Percentiles rank a stretch among this genome's conserved stretches.
Conservation (phyloP, 1,284 basidiomycete genomes). For the Marasmius oreades region DNA sequence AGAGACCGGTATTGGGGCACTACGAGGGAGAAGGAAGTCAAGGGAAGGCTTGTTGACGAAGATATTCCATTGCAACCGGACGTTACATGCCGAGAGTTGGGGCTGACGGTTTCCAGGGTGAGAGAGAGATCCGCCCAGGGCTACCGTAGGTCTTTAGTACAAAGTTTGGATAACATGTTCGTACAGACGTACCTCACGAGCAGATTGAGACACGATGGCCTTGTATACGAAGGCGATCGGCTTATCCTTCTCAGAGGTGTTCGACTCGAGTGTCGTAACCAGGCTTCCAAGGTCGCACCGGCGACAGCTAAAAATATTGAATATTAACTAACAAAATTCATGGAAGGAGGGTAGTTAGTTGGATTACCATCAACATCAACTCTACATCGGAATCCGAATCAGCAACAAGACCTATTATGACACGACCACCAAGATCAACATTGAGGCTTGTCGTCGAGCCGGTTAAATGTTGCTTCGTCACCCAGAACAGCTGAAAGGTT, state of each 20-base stretch:
- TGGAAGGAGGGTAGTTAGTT: neutral
- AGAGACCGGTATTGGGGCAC: neutral
- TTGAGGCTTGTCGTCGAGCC: constrained; percentile 25
- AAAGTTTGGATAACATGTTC: neutral
- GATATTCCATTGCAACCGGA: neutral
- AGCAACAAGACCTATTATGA: constrained; percentile 30
- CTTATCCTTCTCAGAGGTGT: constrained; percentile 28
- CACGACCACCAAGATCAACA: constrained; percentile 21
- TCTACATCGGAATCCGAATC: constrained; percentile 30
- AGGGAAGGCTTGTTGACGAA: neutral
- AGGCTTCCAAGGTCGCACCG: constrained; percentile 29
- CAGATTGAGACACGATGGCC: constrained; percentile 28
- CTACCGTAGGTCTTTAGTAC: neutral
- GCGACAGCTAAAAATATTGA: constrained; percentile 22
- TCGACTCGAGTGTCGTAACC: constrained; percentile 32
- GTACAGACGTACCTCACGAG: constrained; percentile 25
- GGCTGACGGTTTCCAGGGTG: constrained; percentile 26
- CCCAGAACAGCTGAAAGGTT: constrained; percentile 21
- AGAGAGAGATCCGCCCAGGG: constrained; percentile 26
- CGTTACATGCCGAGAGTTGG: constrained; percentile 4
- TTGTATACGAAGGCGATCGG: constrained; percentile 29
- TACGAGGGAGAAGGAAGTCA: neutral
- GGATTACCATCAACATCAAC: constrained; percentile 30
- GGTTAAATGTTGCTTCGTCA: constrained; percentile 19
- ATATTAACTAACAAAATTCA: neutral